Conservation (phyloP, 2,329 filamentous ascomycete genomes). For the Leptographium radiaticola region DNA sequence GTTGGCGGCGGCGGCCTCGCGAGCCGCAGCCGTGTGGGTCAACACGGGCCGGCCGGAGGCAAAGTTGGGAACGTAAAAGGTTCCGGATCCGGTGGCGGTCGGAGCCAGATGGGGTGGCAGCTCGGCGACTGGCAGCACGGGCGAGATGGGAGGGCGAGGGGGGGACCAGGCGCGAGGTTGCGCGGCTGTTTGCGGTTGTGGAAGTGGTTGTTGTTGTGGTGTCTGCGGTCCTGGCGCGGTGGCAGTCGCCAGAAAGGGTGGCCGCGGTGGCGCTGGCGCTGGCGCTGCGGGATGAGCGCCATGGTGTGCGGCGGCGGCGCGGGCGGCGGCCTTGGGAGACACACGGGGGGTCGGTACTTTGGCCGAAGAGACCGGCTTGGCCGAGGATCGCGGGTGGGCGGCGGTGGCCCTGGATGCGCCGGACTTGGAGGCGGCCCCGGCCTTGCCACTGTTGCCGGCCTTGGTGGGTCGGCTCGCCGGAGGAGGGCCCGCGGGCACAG, state of each 20-base stretch:
- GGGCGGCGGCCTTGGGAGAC: neutral
- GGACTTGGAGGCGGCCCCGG: neutral
- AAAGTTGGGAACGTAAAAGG: slow-evolving; percentile 11
- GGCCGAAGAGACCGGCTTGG: neutral
- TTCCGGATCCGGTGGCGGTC: slow-evolving; percentile 19
- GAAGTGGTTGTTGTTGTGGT: neutral
- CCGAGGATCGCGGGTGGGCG: neutral
- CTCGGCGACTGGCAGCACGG: slow-evolving; percentile 31
- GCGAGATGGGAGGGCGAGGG: slow-evolving; percentile 36
- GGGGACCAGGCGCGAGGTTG: slow-evolving; percentile 28
- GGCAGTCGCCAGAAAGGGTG: no score
- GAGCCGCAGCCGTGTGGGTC: slow-evolving; percentile 7
- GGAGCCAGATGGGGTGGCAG: slow-evolving; percentile 21
- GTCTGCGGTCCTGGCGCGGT: no score
- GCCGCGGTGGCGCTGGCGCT: neutral
- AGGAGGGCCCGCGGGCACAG: no score
- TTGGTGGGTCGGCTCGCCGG: no score
- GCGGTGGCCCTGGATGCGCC: neutral
- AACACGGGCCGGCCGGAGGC: slow-evolving; percentile 8
- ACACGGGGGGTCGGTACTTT: neutral
- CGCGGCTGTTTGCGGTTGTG: slow-evolving; percentile 1
- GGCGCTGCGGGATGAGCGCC: no score
- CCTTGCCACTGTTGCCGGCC: neutral
- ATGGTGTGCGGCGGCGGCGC: neutral
- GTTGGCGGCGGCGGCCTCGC: slow-evolving; percentile 3